These are phyloP conservation scores for Syzygium aqueum DNA, from an alignment of 345 rosid species.

Conservation along the genomic window DNA sequence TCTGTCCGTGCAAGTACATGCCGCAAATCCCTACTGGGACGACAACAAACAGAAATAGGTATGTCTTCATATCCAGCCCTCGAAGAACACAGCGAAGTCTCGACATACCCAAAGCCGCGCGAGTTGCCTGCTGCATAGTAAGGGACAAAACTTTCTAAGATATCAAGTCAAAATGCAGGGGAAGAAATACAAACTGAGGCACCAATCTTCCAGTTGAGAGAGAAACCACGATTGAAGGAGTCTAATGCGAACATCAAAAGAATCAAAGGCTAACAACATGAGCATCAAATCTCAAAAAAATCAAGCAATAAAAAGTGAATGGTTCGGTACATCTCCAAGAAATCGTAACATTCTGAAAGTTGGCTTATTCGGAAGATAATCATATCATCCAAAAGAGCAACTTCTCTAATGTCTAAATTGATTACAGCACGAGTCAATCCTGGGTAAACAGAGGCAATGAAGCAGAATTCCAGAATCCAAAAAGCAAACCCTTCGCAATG, in stretches of 20 bases:
- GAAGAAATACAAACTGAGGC: background rate
- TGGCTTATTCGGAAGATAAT: background rate
- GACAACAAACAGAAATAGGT: background rate
- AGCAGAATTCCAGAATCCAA: background rate
- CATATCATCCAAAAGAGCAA: background rate
- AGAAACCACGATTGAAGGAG: background rate
- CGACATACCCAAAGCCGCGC: constrained; percentile 24
- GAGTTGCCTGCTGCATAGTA: constrained; percentile 18
- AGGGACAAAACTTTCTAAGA: background rate
- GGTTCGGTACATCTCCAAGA: background rate
- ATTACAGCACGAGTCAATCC: background rate
- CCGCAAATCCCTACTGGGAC: background rate
- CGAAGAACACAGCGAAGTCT: constrained; percentile 40
- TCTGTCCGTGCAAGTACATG: constrained; percentile 9
- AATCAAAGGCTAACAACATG: background rate
- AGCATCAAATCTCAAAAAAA: background rate
- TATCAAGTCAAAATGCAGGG: background rate
- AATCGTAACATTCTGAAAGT: background rate
- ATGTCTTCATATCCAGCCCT: constrained; percentile 24
- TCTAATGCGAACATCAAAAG: background rate
- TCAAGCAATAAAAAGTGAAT: background rate
- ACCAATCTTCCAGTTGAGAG: background rate
- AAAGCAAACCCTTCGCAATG: background rate
- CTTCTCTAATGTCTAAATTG: background rate
- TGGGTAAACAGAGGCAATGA: background rate